Percentiles rank a stretch among this genome's conserved stretches.
These are phyloP conservation scores for Sclerotinia borealis DNA, from an alignment of 2,329 filamentous ascomycete genomes.

Conservation along the genomic window DNA sequence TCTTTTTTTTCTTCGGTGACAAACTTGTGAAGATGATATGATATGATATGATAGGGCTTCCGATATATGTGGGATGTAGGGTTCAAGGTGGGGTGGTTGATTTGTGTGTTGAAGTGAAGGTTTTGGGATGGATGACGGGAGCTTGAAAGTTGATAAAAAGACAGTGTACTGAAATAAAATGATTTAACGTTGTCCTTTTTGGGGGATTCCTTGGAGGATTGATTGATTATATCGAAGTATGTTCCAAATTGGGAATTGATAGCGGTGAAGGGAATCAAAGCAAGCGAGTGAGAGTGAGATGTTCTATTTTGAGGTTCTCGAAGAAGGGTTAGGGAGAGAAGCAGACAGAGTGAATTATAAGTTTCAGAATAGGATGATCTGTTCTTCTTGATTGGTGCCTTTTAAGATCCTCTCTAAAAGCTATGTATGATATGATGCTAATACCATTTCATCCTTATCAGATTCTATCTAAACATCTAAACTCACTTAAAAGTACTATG, in stretches of 20 bases:
- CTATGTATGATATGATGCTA: no score
- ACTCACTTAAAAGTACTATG: no score
- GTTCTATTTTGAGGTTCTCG: no score
- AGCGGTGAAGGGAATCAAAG: not conserved
- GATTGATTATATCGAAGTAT: not conserved
- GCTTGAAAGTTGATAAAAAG: not conserved
- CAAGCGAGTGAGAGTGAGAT: not conserved
- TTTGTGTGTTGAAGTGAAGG: not conserved
- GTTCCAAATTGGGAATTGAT: not conserved
- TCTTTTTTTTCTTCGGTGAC: not conserved
- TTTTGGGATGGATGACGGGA: not conserved
- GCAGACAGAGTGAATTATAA: no score
- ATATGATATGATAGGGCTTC: not conserved
- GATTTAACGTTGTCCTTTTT: not conserved
- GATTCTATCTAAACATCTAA: no score
- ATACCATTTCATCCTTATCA: no score
- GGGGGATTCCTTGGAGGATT: not conserved
- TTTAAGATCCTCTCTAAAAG: no score
- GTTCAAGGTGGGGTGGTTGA: slow-evolving; percentile 2
- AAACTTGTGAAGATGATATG: no score
- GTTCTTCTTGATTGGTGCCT: no score
- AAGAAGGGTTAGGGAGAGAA: no score
- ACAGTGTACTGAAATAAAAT: not conserved
- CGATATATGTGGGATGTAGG: slow-evolving; percentile 7
- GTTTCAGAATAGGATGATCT: no score